Conservation (phyloP, 441 rosid species). For the Populus tomentosa region DNA sequence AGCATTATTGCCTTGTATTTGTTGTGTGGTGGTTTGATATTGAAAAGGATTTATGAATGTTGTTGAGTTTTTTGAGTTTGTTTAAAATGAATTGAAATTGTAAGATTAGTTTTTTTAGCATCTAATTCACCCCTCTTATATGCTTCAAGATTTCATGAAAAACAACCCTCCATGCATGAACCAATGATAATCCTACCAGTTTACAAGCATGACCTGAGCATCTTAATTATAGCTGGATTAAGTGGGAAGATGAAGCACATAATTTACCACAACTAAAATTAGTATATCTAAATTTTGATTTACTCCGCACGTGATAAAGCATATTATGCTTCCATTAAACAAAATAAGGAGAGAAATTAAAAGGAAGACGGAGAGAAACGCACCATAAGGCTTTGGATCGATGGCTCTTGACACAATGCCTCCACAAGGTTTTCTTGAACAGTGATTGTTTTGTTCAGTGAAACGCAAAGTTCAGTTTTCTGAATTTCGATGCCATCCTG, state of each 20-base stretch:
- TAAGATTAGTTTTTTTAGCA: too few relatives aligned
- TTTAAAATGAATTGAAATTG: too few relatives aligned
- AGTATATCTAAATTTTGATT: background rate
- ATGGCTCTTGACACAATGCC: background rate
- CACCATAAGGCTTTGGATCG: background rate
- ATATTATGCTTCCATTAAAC: background rate
- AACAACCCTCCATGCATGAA: background rate
- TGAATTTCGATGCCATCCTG: background rate
- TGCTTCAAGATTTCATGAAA: too few relatives aligned
- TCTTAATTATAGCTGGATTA: background rate
- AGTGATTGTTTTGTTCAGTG: background rate
- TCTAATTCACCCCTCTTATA: too few relatives aligned
- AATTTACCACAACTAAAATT: background rate
- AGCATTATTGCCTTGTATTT: too few relatives aligned
- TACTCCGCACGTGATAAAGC: background rate
- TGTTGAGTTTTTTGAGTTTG: too few relatives aligned
- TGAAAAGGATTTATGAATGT: too few relatives aligned
- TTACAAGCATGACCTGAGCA: too few relatives aligned
- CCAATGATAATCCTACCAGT: background rate
- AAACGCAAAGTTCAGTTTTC: background rate
- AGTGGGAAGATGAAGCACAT: background rate
- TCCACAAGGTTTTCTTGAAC: background rate
- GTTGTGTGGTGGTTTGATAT: too few relatives aligned
- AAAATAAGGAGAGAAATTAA: background rate
- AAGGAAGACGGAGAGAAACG: background rate